Base-by-base conservation (phyloP, 345 rosid genomes). In the Acer campestre region DNA sequence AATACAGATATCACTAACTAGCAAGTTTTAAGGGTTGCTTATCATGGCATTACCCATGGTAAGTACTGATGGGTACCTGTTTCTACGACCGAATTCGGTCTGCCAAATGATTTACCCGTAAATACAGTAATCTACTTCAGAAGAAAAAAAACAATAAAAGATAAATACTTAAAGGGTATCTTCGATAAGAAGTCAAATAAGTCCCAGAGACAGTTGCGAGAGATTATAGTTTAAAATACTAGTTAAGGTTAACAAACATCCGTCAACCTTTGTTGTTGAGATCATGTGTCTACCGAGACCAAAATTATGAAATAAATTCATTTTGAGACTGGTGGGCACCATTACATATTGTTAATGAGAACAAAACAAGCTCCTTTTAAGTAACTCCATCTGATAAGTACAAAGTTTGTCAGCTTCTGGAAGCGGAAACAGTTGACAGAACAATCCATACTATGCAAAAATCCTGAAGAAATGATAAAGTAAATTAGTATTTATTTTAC, bases 401-500 rank as follows among this genome's bases (percentile, higher is more conserved):
- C 38, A 40, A 9, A 8, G 49, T 55, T 29, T 23, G 72, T 67
- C 63, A 53, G 44, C 10, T 20, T 22, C 27, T 18, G 71, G 25
- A 55, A 10, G 14, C 20, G 46, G 31, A 22, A 61, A n/a, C 9
- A 6, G 10, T 7, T 23, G 23, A 40, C 8, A 59, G 7, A 23
- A 10, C n/a, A 46, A 5, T 17, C 69, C 77, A 9, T 5, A 17
- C 46, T 13, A 20, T 2, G 63, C 13, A 25, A 6, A 51, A 7
- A 65, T 51, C 71, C 78, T 65, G 70, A 51, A 65, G 14, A 63
- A 49, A 51, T 27, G 70, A 40, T 31, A 67, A 66, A 22, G 27
- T 8, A 62, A 42, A 61, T 73, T 56, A 61, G 76, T 58, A 72
- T 31, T 71, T 58, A 72, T 31, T 71, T 31, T 22, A 72, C 66